Evolutionary conservation across 495 filamentous ascomycete species (phyloP).

Genomic region (Tuber umbilicatum): DNA sequence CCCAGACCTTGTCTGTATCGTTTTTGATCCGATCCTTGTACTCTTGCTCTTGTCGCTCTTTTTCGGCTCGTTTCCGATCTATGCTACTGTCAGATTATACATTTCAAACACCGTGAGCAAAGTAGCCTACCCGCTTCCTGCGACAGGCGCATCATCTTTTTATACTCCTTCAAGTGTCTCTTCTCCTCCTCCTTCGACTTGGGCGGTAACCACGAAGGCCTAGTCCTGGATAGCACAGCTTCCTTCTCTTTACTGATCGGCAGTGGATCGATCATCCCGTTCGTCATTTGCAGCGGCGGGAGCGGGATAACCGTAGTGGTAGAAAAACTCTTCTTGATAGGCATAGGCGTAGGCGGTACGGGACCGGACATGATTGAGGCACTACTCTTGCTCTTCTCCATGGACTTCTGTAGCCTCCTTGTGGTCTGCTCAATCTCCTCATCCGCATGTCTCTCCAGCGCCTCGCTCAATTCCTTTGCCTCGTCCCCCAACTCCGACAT

Average conservation of each 20-base stretch:
- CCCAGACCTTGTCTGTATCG: constrained; percentile 72
- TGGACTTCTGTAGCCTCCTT: constrained; percentile 43
- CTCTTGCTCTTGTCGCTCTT: constrained; percentile 47
- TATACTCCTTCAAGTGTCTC: constrained; percentile 83
- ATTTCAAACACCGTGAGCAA: constrained; percentile 3
- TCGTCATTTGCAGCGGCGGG: constrained; percentile 75
- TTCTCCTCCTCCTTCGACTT: constrained; percentile 91
- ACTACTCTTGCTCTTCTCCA: constrained; percentile 49
- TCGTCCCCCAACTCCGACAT: constrained; percentile 76
- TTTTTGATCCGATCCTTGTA: constrained; percentile 57
- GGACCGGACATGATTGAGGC: neutral
- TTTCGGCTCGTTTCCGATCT: constrained; percentile 51
- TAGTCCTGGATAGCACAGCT: constrained; percentile 78
- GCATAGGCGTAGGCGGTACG: constrained; percentile 44
- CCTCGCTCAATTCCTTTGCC: constrained; percentile 79
- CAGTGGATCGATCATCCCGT: constrained; percentile 93
- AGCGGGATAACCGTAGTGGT: constrained; percentile 56
- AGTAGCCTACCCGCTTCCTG: constrained; percentile 57
- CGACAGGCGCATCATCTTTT: constrained; percentile 82
- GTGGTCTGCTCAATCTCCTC: constrained; percentile 48
- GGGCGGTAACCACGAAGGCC: constrained; percentile 91
- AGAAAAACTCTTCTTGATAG: constrained; percentile 42
- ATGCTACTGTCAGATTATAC: constrained; percentile 16
- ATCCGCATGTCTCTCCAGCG: constrained; percentile 76
- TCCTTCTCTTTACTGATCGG: constrained; percentile 97